Conservation (phyloP, 768 basidiomycete genomes). For the Suillus fuscotomentosus region DNA sequence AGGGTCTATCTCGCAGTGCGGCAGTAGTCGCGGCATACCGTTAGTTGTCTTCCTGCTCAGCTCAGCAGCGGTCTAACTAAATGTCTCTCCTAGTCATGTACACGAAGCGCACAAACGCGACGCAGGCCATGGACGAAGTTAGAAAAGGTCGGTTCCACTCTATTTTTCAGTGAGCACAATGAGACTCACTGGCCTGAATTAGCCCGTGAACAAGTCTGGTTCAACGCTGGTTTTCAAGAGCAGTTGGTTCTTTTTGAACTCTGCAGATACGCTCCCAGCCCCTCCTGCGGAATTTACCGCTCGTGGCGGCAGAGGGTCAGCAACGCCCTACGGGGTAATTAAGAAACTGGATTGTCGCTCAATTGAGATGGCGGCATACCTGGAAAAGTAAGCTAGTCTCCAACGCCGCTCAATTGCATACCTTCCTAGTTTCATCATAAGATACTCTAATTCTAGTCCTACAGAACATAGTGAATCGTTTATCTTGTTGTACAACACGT, state of each 20-base stretch:
- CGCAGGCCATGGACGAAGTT: slow-evolving; percentile 59
- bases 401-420: slow-evolving; percentile 19
- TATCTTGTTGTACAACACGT: slow-evolving; percentile 9
- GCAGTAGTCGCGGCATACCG: slow-evolving; percentile 76
- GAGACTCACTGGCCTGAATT: slow-evolving; percentile 6
- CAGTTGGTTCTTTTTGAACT: slow-evolving; percentile 75
- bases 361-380: slow-evolving; percentile 10
- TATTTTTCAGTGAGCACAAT: slow-evolving; percentile 6
- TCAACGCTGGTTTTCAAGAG: slow-evolving; percentile 76
- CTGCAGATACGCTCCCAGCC: slow-evolving; percentile 63
- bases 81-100: slow-evolving; percentile 57
- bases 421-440: slow-evolving; percentile 8
- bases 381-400: slow-evolving; percentile 13
- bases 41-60: slow-evolving; percentile 33
- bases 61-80: slow-evolving; percentile 6
- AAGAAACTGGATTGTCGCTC: slow-evolving; percentile 11
- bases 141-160: slow-evolving; percentile 47
- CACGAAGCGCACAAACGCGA: slow-evolving; percentile 51
- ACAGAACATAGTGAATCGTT: slow-evolving; percentile 18
- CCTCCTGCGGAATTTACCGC: slow-evolving; percentile 60
- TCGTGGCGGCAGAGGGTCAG: slow-evolving; percentile 63
- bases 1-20: slow-evolving; percentile 65
- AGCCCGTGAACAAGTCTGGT: slow-evolving; percentile 80
- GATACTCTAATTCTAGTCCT: slow-evolving; percentile 16
- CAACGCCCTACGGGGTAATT: slow-evolving; percentile 37